Base-by-base conservation (phyloP, 306 rosid genomes). In the Pyrus pyrifolia region DNA sequence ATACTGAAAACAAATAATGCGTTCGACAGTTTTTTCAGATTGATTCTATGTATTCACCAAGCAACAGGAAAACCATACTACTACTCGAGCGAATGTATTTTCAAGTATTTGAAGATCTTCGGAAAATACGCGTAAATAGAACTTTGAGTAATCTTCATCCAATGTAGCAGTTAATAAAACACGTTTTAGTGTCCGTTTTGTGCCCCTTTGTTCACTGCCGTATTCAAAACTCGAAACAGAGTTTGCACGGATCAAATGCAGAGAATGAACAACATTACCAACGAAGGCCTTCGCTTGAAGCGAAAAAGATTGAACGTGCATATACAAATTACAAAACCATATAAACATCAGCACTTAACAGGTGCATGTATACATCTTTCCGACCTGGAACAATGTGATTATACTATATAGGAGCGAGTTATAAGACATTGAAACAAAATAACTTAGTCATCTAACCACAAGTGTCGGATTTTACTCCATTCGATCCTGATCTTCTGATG, bases 401-500 rank as follows among this genome's bases (percentile, higher is more conserved):
- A 31, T 65, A 18, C 70, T 10, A 14, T 6, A 1, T 13, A 64
- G 6, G 35, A 76, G 51, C 22, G 40, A 14, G 30, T 23, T 59
- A 18, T 15, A 45, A 68, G 72, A 68, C 19, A 23, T 8, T 3
- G 22, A 31, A 21, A 12, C 72, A 22, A 35, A 33, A 19, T 3
- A 9, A 40, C 68, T 69, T 72, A 81, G 11, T 78, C 27, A 5
- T 61, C 87, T 68, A 86, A 76, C 97, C 96, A 93, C 73, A 86
- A 53, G 81, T 87, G 89, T n/a, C 94, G 85, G 79, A 91, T 88
- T 86, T 81, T 82, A 79, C 81, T 83, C 96, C 96, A 93, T 23
- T 79, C 71, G 52, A 86, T 38, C 33, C 7, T 42, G 0, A 60
- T 22, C 25, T 60, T 73, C 40, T 27, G 42, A 38, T 38, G 42